A percentile compares a stretch with the other conserved stretches of the same genome.
Evolutionary conservation across 495 filamentous ascomycete species (phyloP).

Genomic region (Daldinia bambusicola): DNA sequence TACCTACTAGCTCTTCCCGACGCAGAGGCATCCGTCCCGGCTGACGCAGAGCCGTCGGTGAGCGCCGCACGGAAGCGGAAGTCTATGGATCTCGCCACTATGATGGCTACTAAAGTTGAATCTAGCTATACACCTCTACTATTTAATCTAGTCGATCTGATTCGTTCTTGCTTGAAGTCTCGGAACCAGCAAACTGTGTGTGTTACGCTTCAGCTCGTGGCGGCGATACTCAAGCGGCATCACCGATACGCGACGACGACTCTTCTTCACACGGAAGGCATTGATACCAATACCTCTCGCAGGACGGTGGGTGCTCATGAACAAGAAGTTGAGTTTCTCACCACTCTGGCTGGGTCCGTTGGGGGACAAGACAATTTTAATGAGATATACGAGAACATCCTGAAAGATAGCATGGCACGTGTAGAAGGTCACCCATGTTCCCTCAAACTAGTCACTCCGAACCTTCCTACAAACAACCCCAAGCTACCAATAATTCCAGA

Average conservation of each 20-base stretch:
- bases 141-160: slow-evolving; percentile 93
- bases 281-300: slow-evolving; percentile 60
- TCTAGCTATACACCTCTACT: slow-evolving; percentile 81
- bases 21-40: slow-evolving; percentile 33
- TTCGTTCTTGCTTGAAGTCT: slow-evolving; percentile 84
- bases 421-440: slow-evolving; percentile 87
- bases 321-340: slow-evolving; percentile 77
- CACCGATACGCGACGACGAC: slow-evolving; percentile 85
- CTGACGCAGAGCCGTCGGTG: slow-evolving; percentile 48
- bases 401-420: slow-evolving; percentile 78
- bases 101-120: slow-evolving; percentile 73
- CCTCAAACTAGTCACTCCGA: slow-evolving; percentile 64
- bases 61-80: slow-evolving; percentile 81
- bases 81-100: slow-evolving; percentile 86
- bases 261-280: slow-evolving; percentile 70
- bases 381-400: slow-evolving; percentile 81
- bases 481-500: slow-evolving; percentile 61
- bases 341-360: slow-evolving; percentile 76
- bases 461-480: slow-evolving; percentile 62
- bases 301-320: slow-evolving; percentile 84
- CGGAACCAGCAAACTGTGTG: slow-evolving; percentile 86
- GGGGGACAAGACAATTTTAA: slow-evolving; percentile 76
- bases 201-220: slow-evolving; percentile 85
- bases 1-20: slow-evolving; percentile 86
- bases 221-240: slow-evolving; percentile 85